Conservation (phyloP, 495 filamentous ascomycete genomes). For the Trichodelitschia bisporula region DNA sequence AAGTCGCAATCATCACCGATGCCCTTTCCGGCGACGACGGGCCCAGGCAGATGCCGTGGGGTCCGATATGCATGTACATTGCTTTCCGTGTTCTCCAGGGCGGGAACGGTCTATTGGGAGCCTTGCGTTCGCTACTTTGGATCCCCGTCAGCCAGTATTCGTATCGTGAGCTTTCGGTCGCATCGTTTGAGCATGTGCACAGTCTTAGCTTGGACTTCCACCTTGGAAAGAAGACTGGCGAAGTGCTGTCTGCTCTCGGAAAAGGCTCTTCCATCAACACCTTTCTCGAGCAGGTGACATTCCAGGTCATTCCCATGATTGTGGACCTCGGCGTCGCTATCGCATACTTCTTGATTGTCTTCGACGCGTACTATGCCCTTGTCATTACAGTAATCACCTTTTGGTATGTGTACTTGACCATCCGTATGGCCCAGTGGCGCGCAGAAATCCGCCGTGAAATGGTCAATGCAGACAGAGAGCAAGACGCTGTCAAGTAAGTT, state of each 20-base stretch:
- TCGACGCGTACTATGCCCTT: constrained; percentile 80
- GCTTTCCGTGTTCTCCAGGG: constrained; percentile 70
- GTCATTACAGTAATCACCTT: constrained; percentile 84
- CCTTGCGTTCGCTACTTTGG: constrained; percentile 62
- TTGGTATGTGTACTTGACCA: constrained; percentile 82
- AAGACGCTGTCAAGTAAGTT: constrained; percentile 68
- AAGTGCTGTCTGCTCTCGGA: constrained; percentile 81
- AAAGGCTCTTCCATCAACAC: constrained; percentile 92
- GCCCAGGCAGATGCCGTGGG: constrained; percentile 32
- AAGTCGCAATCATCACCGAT: constrained; percentile 49
- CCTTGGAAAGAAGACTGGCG: constrained; percentile 85
- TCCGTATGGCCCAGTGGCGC: constrained; percentile 84
- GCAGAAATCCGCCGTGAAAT: constrained; percentile 76
- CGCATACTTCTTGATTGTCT: constrained; percentile 53
- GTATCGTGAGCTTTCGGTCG: constrained; percentile 79
- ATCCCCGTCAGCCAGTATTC: constrained; percentile 92
- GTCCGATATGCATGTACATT: constrained; percentile 52
- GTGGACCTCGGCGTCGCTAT: constrained; percentile 74
- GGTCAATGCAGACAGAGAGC: constrained; percentile 80
- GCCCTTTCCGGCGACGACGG: constrained; percentile 30
- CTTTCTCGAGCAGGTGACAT: constrained; percentile 87
- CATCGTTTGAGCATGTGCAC: constrained; percentile 93
- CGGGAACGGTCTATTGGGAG: constrained; percentile 62
- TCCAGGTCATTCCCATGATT: constrained; percentile 85
- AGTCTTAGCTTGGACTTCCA: constrained; percentile 89